Base-by-base conservation (phyloP, 169 alveolate species). In the Plasmodium gonderi region DNA sequence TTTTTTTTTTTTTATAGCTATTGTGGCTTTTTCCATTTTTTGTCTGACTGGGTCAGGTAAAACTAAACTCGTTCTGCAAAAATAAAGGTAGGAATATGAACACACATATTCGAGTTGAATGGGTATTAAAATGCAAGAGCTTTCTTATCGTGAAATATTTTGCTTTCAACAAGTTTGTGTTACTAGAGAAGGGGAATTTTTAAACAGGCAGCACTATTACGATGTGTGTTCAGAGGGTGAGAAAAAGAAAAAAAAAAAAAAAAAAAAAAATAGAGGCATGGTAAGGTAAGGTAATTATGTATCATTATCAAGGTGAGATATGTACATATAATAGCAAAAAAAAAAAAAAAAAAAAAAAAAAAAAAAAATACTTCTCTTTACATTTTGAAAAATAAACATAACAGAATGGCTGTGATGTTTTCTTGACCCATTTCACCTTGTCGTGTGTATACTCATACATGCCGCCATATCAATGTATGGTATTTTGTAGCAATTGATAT, bases 1-100 rank as follows among this genome's bases (percentile, higher is more conserved):
- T 60, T 60, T 60, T 60, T 60, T 60, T 60, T 60, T 60, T 60
- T 60, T 60, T 60, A 23, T 60, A 14, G 72, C 72, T 60, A 60
- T n/a, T n/a, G n/a, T n/a, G n/a, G n/a, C 72, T 31, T 60, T 36
- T 29, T 60, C 72, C 72, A 23, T 60, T 60, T 42, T n/a, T 60
- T 60, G 40, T 36, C 72, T 60, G 72, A 60, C 17, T 36, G 72
- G 72, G 72, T 60, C 72, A 60, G 72, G n/a, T 60, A 23, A 20
- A 60, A 6, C 40, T 36, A 60, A n/a, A 60, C n/a, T n/a, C 72
- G 26, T 36, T 29, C 33, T 17, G 26, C 72, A 60, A 60, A 60
- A 60, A 6, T 5, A 14, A 36, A 51, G 17, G 12, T 36, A n/a
- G 36, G 72, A 29, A 60, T 60, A 60, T 36, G 72, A 29, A 60